These are phyloP conservation scores for Sclerotinia trifoliorum DNA, from an alignment of 2,329 filamentous ascomycete species.

Conservation along the genomic window DNA sequence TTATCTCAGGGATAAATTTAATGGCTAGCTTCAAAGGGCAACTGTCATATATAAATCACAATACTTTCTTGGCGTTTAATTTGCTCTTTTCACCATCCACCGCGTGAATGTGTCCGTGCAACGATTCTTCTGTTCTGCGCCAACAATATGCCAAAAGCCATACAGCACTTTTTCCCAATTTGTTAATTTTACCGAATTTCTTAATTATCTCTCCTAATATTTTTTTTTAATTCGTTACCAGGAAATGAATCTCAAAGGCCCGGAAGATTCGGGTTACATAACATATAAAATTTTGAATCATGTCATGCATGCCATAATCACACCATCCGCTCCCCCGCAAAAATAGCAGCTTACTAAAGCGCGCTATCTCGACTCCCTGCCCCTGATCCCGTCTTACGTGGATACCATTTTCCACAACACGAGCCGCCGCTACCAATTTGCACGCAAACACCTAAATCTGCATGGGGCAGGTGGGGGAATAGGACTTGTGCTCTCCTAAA, in stretches of 20 bases:
- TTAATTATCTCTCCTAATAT: background rate
- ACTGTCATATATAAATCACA: background rate
- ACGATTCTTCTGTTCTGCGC: background rate
- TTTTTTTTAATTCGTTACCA: background rate
- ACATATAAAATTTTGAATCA: background rate
- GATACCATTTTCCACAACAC: background rate
- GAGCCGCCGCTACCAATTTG: background rate
- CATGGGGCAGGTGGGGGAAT: too few species aligned
- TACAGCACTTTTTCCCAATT: background rate
- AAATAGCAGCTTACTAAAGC: background rate
- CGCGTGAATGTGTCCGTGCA: background rate
- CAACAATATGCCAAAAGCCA: background rate
- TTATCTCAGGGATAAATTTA: background rate
- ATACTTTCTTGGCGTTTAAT: background rate
- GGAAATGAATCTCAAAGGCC: background rate
- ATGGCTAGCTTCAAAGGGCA: background rate
- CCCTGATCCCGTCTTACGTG: background rate
- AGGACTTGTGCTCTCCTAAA: background rate
- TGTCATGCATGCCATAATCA: constrained; percentile 1
- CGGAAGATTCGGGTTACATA: constrained; percentile 2
- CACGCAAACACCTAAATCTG: background rate
- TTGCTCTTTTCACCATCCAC: background rate
- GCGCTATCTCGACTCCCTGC: background rate
- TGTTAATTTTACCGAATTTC: background rate
- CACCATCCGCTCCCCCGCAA: constrained; percentile 8